A percentile compares a stretch with the other conserved stretches of the same genome.
These are phyloP conservation scores for Cucumis hystrix DNA, from an alignment of 306 rosid genomes.

Conservation along the genomic window DNA sequence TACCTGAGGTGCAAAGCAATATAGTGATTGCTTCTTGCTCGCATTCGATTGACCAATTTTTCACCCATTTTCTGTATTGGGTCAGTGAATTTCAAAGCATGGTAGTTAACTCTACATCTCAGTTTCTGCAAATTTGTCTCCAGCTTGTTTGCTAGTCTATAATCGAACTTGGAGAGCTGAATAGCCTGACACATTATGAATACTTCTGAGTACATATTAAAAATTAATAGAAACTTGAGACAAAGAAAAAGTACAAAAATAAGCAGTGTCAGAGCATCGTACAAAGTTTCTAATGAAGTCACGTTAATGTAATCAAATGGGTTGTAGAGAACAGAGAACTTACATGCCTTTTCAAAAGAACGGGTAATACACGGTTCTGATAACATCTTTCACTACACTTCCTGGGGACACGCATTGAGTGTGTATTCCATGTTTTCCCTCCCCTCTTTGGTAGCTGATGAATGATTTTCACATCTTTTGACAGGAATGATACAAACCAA, in stretches of 20 bases:
- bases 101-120: constrained; percentile 96
- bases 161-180: constrained; percentile 90
- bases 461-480: constrained; percentile 77
- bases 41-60: constrained; percentile 62
- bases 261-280: not conserved
- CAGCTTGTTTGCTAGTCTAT: constrained; percentile 94
- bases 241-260: not conserved
- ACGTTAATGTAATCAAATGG: not conserved
- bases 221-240: constrained; percentile 8
- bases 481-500: constrained; percentile 67
- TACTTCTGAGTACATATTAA: constrained; percentile 15
- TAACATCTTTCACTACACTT: constrained; percentile 94
- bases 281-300: not conserved
- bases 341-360: constrained; percentile 83
- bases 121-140: constrained; percentile 75
- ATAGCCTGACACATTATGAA: constrained; percentile 61
- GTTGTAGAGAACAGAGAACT: constrained; percentile 36
- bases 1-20: constrained; percentile 90
- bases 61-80: constrained; percentile 67
- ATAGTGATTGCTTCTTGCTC: constrained; percentile 69
- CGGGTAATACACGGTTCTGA: constrained; percentile 67
- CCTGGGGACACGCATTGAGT: constrained; percentile 89
- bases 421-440: constrained; percentile 42
- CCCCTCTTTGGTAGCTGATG: constrained; percentile 72
- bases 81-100: constrained; percentile 68